Evolutionary conservation across 305 asterid genomes (phyloP).

Genomic region (Fraxinus xanthoxyloides): DNA sequence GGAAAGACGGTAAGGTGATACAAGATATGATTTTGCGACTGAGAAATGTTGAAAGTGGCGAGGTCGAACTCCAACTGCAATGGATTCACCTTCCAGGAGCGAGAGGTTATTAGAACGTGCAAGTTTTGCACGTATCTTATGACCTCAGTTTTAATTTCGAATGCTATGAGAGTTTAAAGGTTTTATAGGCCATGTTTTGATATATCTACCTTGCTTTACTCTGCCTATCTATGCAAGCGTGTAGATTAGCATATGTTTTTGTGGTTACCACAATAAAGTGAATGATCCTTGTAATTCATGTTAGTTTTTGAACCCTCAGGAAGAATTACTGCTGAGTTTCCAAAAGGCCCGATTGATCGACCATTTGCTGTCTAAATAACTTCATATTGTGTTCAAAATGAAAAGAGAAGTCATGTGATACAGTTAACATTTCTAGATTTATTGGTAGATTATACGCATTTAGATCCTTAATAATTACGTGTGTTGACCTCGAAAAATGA

Average conservation of each 20-base stretch:
- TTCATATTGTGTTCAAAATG: background rate
- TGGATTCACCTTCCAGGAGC: conserved; percentile 26
- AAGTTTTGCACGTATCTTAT: background rate
- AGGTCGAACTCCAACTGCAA: conserved; percentile 30
- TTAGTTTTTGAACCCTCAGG: background rate
- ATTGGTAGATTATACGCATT: background rate
- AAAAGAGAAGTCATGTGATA: background rate
- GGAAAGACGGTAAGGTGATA: conserved; percentile 20
- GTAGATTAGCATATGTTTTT: background rate
- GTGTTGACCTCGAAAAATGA: no score
- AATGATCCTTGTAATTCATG: background rate
- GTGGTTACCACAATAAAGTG: background rate
- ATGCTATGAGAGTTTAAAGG: background rate
- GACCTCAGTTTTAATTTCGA: background rate
- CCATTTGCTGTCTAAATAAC: background rate
- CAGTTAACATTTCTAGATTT: background rate
- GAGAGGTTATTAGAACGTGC: background rate
- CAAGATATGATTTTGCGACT: conserved; percentile 26
- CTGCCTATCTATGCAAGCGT: conserved; percentile 10
- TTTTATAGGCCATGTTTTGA: background rate
- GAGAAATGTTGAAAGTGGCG: conserved; percentile 31
- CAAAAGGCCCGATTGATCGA: background rate
- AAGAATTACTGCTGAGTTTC: background rate
- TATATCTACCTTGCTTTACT: background rate
- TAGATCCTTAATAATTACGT: background rate